Percentiles rank a stretch among this genome's conserved stretches.
These are phyloP conservation scores for Ganoderma lucidum DNA, from an alignment of 1,284 basidiomycete species.

Conservation along the genomic window DNA sequence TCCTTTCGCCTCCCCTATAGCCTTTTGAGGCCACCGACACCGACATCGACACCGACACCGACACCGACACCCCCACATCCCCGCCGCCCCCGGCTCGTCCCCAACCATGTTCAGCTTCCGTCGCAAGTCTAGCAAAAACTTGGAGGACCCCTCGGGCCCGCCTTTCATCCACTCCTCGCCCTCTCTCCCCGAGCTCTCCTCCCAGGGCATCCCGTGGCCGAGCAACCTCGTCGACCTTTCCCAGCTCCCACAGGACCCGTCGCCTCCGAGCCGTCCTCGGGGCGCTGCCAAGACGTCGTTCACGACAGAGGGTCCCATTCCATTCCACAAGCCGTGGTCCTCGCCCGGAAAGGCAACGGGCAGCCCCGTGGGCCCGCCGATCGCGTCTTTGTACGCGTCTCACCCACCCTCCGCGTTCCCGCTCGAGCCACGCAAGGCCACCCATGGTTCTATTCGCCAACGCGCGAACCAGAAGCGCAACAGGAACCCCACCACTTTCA, in stretches of 20 bases:
- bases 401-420: conserved; percentile 67
- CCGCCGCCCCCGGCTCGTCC: conserved; percentile 6
- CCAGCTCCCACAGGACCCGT: conserved; percentile 58
- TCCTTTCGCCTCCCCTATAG: conserved; percentile 15
- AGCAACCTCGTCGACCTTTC: conserved; percentile 77
- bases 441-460: conserved; percentile 43
- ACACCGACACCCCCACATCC: neutral
- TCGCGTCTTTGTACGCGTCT: conserved; percentile 75
- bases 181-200: conserved; percentile 76
- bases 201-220: conserved; percentile 82
- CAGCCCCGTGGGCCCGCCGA: conserved; percentile 48
- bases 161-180: conserved; percentile 67
- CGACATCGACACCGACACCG: neutral
- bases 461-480: conserved; percentile 61
- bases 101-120: conserved; percentile 76
- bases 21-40: conserved; percentile 9
- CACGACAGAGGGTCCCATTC: conserved; percentile 60
- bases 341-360: conserved; percentile 50
- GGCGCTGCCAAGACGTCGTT: conserved; percentile 75
- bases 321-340: conserved; percentile 83
- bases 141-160: conserved; percentile 47
- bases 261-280: conserved; percentile 46
- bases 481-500: conserved; percentile 79
- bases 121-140: conserved; percentile 58
- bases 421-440: conserved; percentile 58